Conservation (phyloP, 768 basidiomycete genomes). For the Asterophora parasitica region DNA sequence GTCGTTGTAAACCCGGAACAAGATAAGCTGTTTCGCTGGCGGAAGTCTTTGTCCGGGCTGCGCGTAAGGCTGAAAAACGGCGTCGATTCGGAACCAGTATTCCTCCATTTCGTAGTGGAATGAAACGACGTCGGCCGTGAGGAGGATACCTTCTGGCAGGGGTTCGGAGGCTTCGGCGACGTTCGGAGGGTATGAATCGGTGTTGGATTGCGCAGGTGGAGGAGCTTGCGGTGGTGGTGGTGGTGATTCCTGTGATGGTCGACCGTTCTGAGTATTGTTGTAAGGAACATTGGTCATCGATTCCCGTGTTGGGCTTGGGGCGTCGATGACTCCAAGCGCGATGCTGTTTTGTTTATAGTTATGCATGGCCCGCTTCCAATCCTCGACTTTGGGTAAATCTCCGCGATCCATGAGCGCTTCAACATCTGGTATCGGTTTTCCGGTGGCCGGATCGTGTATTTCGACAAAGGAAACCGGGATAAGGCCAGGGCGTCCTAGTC, state of each 20-base stretch:
- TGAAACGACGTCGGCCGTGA: slow-evolving; percentile 87
- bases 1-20: slow-evolving; percentile 96
- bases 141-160: slow-evolving; percentile 80
- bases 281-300: slow-evolving; percentile 43
- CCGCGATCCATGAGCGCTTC: slow-evolving; percentile 79
- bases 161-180: slow-evolving; percentile 39
- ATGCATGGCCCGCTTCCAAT: slow-evolving; percentile 95
- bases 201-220: slow-evolving; percentile 21
- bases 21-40: slow-evolving; percentile 69
- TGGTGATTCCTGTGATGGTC: slow-evolving; percentile 17
- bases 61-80: slow-evolving; percentile 80
- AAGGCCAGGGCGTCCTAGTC: slow-evolving; percentile 90
- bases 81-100: slow-evolving; percentile 96
- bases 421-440: slow-evolving; percentile 71
- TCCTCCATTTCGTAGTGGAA: slow-evolving; percentile 96
- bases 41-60: slow-evolving; percentile 56
- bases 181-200: slow-evolving; percentile 23
- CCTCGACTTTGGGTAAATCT: slow-evolving; percentile 92
- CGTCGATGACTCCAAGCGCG: slow-evolving; percentile 86
- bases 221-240: slow-evolving; percentile 24
- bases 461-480: slow-evolving; percentile 98
- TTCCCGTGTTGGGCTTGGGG: slow-evolving; percentile 28
- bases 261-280: slow-evolving; percentile 20
- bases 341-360: slow-evolving; percentile 97
- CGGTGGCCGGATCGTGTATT: slow-evolving; percentile 89